These are phyloP conservation scores for Amaranthus palmeri DNA, from an alignment of 148 eudicot genomes.

Conservation along the genomic window DNA sequence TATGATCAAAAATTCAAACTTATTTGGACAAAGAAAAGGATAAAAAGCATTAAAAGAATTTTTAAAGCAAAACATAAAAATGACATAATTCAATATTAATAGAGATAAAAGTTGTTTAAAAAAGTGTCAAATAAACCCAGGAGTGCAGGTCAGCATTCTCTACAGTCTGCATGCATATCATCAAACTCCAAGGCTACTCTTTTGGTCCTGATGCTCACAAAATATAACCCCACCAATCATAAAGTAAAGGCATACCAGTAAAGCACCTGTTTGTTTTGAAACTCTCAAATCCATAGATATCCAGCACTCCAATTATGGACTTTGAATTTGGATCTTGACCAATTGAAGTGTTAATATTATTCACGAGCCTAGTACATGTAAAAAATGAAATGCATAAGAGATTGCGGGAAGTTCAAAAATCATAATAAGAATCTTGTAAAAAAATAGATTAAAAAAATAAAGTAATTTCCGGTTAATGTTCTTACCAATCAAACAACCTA, in stretches of 20 bases:
- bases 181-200: background rate
- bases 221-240: slow-evolving; percentile 23
- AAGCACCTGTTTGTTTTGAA: slow-evolving; percentile 99
- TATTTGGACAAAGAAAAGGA: background rate
- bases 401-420: background rate
- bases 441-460: background rate
- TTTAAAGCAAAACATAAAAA: too few relatives aligned
- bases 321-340: slow-evolving; percentile 88
- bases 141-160: background rate
- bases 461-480: slow-evolving; percentile 14
- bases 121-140: background rate
- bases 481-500: slow-evolving; percentile 89
- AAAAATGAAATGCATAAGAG: background rate
- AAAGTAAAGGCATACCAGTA: slow-evolving; percentile 43
- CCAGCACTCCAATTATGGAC: slow-evolving; percentile 87
- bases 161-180: background rate
- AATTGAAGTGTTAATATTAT: slow-evolving; percentile 78
- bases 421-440: background rate
- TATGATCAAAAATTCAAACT: too few relatives aligned
- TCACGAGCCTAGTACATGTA: slow-evolving; percentile 62
- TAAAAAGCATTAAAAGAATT: background rate
- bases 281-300: slow-evolving; percentile 98
- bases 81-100: too few relatives aligned
- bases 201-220: slow-evolving; percentile 1
- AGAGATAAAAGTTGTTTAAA: background rate